Evolutionary conservation across 192 early-diverging fungal genomes (phyloP).

Genomic region (Funneliformis geosporum): DNA sequence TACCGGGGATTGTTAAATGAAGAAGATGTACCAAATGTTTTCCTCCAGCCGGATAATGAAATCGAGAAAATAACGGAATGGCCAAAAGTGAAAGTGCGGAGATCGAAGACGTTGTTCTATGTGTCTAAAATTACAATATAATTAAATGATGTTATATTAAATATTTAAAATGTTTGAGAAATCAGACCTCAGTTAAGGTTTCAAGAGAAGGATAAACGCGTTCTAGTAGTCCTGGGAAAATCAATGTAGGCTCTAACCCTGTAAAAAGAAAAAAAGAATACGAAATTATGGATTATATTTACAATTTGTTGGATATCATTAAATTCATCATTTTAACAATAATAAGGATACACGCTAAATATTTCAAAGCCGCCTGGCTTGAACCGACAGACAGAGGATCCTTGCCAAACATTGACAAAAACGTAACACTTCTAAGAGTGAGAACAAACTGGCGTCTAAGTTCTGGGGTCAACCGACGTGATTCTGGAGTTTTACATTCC

Average conservation of each 20-base stretch:
- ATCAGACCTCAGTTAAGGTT: constrained; percentile 66
- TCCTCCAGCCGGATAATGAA: constrained; percentile 82
- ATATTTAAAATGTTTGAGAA: neutral
- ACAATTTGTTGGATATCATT: neutral
- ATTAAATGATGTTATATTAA: neutral
- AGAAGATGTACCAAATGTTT: constrained; percentile 78
- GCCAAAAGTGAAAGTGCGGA: constrained; percentile 70
- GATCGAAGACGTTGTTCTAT: constrained; percentile 85
- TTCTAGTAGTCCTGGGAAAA: constrained; percentile 82
- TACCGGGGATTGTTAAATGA: constrained; percentile 80
- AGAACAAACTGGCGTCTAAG: constrained; percentile 63
- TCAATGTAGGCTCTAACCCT: constrained; percentile 71
- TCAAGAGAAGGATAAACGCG: constrained; percentile 87
- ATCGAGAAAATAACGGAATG: constrained; percentile 70
- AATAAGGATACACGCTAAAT: constrained; percentile 62
- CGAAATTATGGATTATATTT: neutral
- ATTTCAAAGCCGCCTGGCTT: constrained; percentile 65
- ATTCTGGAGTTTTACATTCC: constrained; percentile 64
- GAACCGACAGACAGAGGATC: constrained; percentile 61
- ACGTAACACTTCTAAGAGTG: constrained; percentile 59
- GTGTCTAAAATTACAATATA: constrained; percentile 54
- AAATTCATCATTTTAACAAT: neutral
- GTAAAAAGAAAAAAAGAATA: constrained; percentile 9
- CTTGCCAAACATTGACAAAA: constrained; percentile 74
- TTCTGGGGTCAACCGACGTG: constrained; percentile 58